Evolutionary conservation across 2,329 filamentous ascomycete genomes (phyloP), one percentile per base, ranked within the genome.

Genomic region (Aspergillus tubingensis): DNA sequence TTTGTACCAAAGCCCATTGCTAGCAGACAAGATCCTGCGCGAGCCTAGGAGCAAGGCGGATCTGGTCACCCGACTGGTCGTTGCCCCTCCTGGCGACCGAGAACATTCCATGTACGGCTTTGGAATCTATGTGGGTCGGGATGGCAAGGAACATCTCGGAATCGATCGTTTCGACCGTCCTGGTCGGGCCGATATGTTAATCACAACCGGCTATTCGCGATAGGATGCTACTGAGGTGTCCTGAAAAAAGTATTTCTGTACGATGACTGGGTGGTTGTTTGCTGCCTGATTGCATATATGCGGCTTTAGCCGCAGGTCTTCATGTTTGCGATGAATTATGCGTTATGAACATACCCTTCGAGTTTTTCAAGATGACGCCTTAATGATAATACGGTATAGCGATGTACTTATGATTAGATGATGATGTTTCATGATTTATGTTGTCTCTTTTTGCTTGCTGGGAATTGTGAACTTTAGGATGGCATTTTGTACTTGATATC

Each of bases 1-100:
- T 72, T 81, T 94, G 44, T 87, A 91, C 61, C 88, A 88, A 66
- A 88, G 88, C 47, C 88, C 89, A 23, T 80, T 96, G 17, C 80
- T 91, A 2, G 81, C 85, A 5, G 92, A 96, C 70, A 82, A 87
- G 8, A 85, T 89, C 0, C 94, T 97, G 72, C 83, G 87, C 54
- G 84, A 87, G 39, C 86, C 89, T 2, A 81, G 82, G 27, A 87
- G 83, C n/a, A 88, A 88, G 65, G 80, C 80, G 0, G 89, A 92
- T 65, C 82, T 97, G 19, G 83, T 88, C 21, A 86, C 84, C 0
- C 81, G 90, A 44, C 79, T 96, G 2, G 87, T 91, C 54, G 85
- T 47, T 77, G 80, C 76, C 0, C 74, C 77, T 0, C 75, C 75
- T 0, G 74, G 74, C 1, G 77, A 79, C 43, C 70, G 73, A 15